phyloP scores from a whole-genome alignment of 2,329 filamentous ascomycete genomes.

The Rhinocladiella similis region DNA sequence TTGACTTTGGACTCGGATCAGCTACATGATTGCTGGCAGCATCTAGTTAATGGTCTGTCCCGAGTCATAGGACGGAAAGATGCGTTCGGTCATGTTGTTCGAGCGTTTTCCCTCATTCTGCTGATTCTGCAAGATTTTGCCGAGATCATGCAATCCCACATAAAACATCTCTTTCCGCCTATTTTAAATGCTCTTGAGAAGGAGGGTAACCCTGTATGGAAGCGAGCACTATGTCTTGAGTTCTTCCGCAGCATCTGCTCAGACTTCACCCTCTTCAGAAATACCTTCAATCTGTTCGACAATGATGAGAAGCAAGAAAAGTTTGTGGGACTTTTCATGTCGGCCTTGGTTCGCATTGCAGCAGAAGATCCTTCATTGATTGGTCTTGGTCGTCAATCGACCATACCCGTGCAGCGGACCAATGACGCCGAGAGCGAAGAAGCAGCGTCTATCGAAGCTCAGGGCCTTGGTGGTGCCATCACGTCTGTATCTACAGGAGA shows the following conservation, averaged over 20 bases:
- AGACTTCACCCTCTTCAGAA: constrained; percentile 73
- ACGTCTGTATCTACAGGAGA: constrained; percentile 68
- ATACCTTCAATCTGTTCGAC: constrained; percentile 81
- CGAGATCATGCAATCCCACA: constrained; percentile 53
- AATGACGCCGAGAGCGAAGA: constrained; percentile 51
- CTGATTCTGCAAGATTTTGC: constrained; percentile 12
- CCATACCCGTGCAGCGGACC: constrained; percentile 67
- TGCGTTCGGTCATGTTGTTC: constrained; percentile 21
- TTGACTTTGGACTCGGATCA: constrained; percentile 80
- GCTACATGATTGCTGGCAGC: constrained; percentile 72
- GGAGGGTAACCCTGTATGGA: constrained; percentile 77
- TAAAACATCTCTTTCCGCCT: constrained; percentile 77
- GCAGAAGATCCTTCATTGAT: constrained; percentile 89
- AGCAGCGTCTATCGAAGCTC: constrained; percentile 81
- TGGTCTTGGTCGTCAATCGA: constrained; percentile 84
- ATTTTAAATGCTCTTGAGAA: constrained; percentile 86
- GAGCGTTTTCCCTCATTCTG: constrained; percentile 17
- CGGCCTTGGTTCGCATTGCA: constrained; percentile 86
- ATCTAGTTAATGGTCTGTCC: constrained; percentile 34
- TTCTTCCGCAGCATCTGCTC: constrained; percentile 83
- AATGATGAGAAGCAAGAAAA: constrained; percentile 68
- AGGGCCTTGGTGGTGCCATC: constrained; percentile 84
- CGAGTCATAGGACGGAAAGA: constrained; percentile 20
- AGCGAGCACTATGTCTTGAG: constrained; percentile 86
- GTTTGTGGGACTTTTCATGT: constrained; percentile 78